These are phyloP conservation scores for Calcarisporium arbuscula DNA, from an alignment of 2,329 filamentous ascomycete genomes.

Conservation along the genomic window DNA sequence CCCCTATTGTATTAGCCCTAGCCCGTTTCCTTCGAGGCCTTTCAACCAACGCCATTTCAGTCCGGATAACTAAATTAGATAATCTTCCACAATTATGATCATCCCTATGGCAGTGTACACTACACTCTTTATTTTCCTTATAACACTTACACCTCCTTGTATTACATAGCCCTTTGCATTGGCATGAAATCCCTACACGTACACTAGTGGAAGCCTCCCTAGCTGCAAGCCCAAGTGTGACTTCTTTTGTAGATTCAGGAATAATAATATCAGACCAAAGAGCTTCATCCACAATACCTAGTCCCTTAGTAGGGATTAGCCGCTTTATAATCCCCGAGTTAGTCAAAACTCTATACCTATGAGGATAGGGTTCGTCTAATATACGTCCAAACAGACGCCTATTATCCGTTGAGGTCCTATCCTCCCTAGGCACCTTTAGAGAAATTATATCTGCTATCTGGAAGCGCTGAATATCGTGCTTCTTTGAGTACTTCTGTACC, in stretches of 20 bases:
- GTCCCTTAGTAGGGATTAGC: constrained; percentile 5
- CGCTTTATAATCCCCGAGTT: constrained; percentile 3
- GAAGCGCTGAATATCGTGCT: no score
- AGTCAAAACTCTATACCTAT: constrained; percentile 4
- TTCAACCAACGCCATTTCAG: constrained; percentile 2
- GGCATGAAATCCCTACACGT: constrained; percentile 3
- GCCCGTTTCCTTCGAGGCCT: not conserved
- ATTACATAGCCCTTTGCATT: constrained; percentile 5
- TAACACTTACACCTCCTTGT: constrained; percentile 5
- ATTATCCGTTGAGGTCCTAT: no score
- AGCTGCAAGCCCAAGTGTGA: constrained; percentile 2
- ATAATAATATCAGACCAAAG: constrained; percentile 4
- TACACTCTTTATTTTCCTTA: no score
- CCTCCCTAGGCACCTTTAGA: no score
- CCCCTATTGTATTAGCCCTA: not conserved
- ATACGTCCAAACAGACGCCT: no score
- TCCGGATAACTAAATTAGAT: constrained; percentile 1
- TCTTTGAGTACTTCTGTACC: no score
- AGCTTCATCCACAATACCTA: constrained; percentile 2
- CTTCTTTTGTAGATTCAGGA: constrained; percentile 5
- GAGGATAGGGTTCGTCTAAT: constrained; percentile 3
- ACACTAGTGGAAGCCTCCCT: constrained; percentile 5
- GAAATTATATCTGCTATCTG: no score
- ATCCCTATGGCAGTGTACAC: constrained; percentile 5
- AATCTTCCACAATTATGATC: constrained; percentile 5